Percentiles rank a stretch among this genome's conserved stretches.
Conservation (phyloP, 768 basidiomycete genomes). For the Tubosaeta sp. region DNA sequence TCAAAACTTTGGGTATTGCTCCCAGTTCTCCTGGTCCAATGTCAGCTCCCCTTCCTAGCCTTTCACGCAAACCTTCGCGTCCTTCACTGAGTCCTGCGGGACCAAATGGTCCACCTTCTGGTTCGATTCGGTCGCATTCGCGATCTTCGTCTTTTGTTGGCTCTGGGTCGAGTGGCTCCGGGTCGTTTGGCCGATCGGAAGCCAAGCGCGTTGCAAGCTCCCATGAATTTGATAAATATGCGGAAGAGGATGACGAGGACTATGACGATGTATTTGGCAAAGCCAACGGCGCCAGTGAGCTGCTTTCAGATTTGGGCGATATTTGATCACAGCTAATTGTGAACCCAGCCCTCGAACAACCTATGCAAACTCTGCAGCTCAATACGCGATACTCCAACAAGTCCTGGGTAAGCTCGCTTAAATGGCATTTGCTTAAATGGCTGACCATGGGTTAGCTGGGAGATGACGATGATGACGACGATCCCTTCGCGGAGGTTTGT, state of each 20-base stretch:
- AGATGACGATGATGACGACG: constrained; percentile 86
- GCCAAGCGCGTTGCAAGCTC: constrained; percentile 51
- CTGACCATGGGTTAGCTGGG: constrained; percentile 46
- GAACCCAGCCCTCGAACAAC: constrained; percentile 49
- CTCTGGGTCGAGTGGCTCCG: constrained; percentile 35
- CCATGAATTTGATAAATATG: constrained; percentile 77
- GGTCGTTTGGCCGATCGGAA: constrained; percentile 66
- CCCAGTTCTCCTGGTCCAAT: constrained; percentile 52
- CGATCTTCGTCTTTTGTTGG: constrained; percentile 56
- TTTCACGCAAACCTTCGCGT: constrained; percentile 50
- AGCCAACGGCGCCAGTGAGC: constrained; percentile 60
- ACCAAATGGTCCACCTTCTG: constrained; percentile 20
- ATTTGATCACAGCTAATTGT: constrained; percentile 1
- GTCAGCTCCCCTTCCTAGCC: constrained; percentile 62
- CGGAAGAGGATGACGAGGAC: constrained; percentile 86
- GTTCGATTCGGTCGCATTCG: constrained; percentile 42
- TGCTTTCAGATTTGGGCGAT: not conserved
- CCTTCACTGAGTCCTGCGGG: constrained; percentile 47
- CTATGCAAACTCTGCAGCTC: constrained; percentile 74
- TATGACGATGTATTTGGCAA: constrained; percentile 95
- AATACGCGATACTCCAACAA: constrained; percentile 84
- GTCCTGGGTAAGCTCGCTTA: constrained; percentile 63
- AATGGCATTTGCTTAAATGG: constrained; percentile 7
- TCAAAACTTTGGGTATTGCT: constrained; percentile 66
- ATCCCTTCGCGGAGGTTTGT: constrained; percentile 90